Percentiles rank a stretch among this genome's conserved stretches.
phyloP scores from a whole-genome alignment of 257 asterid species.

The Plantago major region DNA sequence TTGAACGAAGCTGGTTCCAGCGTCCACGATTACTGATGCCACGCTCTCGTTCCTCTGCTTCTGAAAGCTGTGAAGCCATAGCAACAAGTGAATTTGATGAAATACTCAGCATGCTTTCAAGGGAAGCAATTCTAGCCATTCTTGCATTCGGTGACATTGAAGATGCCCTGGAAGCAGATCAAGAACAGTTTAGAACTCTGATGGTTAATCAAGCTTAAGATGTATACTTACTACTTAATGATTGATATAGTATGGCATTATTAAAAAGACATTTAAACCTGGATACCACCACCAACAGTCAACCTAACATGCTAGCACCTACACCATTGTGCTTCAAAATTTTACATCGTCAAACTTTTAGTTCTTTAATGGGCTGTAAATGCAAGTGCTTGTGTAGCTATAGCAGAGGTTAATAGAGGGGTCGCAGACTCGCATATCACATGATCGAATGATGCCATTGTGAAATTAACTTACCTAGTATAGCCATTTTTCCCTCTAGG shows the following conservation, averaged over 20 bases:
- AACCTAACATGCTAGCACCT: too few relatives aligned
- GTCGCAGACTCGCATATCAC: background rate
- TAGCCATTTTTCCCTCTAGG: constrained; percentile 84
- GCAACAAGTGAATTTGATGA: constrained; percentile 93
- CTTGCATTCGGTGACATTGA: constrained; percentile 92
- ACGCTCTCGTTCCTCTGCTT: constrained; percentile 98
- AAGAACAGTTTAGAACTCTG: background rate
- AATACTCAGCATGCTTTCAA: constrained; percentile 89
- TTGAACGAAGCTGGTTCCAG: constrained; percentile 94
- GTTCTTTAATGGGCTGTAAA: too few relatives aligned
- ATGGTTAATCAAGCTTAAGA: background rate
- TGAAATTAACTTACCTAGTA: constrained; percentile 49
- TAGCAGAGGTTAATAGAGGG: too few relatives aligned
- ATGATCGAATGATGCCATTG: background rate
- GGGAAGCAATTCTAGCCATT: constrained; percentile 89
- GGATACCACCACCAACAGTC: too few relatives aligned
- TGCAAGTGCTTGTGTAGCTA: too few relatives aligned
- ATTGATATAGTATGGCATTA: background rate
- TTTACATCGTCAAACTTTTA: too few relatives aligned
- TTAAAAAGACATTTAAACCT: too few relatives aligned
- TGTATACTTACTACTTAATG: background rate
- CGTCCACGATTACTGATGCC: constrained; percentile 74
- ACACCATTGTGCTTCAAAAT: too few relatives aligned
- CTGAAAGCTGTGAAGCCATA: constrained; percentile 99
- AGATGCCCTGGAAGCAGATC: constrained; percentile 54